phyloP scores from a whole-genome alignment of 495 filamentous ascomycete species.

The Choiromyces venosus region DNA sequence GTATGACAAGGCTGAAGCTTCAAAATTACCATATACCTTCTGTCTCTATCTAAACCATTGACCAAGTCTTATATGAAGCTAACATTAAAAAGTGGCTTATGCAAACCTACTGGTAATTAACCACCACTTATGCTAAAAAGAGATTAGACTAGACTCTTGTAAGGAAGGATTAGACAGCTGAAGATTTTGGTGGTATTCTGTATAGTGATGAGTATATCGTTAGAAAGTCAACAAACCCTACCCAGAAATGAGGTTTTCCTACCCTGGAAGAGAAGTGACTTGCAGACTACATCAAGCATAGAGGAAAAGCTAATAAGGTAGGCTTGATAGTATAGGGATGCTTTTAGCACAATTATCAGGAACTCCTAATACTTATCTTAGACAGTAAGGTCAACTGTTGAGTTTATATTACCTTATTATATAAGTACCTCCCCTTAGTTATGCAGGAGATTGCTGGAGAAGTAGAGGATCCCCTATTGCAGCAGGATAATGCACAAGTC shows the following conservation, averaged over 20 bases:
- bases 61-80: neutral
- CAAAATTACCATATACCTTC: neutral
- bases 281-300: neutral
- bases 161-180: neutral
- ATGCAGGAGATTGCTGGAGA: neutral
- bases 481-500: conserved; percentile 18
- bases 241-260: conserved; percentile 3
- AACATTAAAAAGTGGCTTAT: conserved; percentile 5
- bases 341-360: conserved; percentile 1
- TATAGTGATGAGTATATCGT: too few species aligned
- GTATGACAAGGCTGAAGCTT: conserved; percentile 6
- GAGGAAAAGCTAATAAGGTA: neutral
- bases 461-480: conserved; percentile 7
- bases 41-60: neutral
- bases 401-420: neutral
- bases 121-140: neutral
- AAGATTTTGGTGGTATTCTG: neutral
- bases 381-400: neutral
- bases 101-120: neutral
- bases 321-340: conserved; percentile 13
- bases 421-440: neutral
- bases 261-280: conserved; percentile 13
- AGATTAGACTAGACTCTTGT: neutral
- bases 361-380: neutral
- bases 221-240: neutral